Evolutionary conservation across 2,329 filamentous ascomycete species (phyloP), one percentile per base, ranked within the genome.

Genomic region (Talaromyces amestolkiae): DNA sequence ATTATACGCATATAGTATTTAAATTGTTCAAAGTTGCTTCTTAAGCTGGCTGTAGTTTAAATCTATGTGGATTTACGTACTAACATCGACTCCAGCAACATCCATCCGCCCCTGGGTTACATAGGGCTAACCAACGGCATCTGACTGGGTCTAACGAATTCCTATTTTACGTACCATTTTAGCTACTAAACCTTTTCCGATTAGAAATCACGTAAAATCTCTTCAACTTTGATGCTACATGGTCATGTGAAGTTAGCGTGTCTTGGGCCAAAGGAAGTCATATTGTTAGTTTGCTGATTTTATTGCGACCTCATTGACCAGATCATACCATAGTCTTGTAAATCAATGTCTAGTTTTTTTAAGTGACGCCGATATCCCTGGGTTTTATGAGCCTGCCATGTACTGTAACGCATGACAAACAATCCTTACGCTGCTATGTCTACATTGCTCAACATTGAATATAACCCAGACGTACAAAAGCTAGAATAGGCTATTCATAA

Each of bases 71-170:
- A 13, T 35, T 22, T n/a, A n/a, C n/a, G n/a, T n/a, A 15, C 6
- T 37, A 5, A 15, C 11, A 15, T 56, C 37, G n/a, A 39, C 13
- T 56, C n/a, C n/a, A 24, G 17, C 31, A 33, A 35, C 11, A 37
- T 8, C 19, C n/a, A 56, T 22, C n/a, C 31, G 51, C 51, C 51
- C 51, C 53, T 37, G n/a, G 33, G 53, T 56, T 56, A 56, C 53
- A 56, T 56, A 37, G 31, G 51, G n/a, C 33, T 56, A 37, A 17
- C n/a, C 10, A 15, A 22, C 5, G 31, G n/a, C 15, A 19, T 33
- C 17, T 33, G 31, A 19, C 17, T 10, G 17, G 11, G 17, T 11
- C 33, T 7, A 37, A 19, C n/a, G 11, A 37, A 53, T 13, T n/a
- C 24, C 49, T 53, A 53, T 11, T 53, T 31, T 53, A 53, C 49